Conservation (phyloP, 306 rosid genomes). For the Alnus glutinosa region DNA sequence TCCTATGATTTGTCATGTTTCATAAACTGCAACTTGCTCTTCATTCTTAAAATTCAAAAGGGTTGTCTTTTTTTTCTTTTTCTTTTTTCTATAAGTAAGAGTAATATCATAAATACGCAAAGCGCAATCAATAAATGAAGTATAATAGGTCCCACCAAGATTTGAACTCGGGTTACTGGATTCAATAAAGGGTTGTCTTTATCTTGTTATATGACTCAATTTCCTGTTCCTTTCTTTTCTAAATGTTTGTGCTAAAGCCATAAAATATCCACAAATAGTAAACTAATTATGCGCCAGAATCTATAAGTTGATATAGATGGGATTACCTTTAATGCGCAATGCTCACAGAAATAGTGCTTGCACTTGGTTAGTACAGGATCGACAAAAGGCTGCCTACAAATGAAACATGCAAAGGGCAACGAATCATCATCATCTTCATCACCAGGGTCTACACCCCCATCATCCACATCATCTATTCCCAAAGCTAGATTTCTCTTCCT, state of each 20-base stretch:
- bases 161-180: too few relatives aligned
- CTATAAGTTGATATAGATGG: neutral
- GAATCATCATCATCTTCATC: slow-evolving; percentile 57
- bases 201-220: neutral
- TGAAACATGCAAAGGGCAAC: slow-evolving; percentile 80
- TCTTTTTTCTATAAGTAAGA: too few relatives aligned
- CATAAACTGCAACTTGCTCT: neutral
- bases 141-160: too few relatives aligned
- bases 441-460: slow-evolving; percentile 37
- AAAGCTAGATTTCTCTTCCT: slow-evolving; percentile 77
- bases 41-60: neutral
- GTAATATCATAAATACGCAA: too few relatives aligned
- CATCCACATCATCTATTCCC: slow-evolving; percentile 42
- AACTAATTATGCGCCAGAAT: slow-evolving; percentile 1
- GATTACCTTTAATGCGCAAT: slow-evolving; percentile 76
- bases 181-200: neutral
- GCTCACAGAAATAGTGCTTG: slow-evolving; percentile 86
- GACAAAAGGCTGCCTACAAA: slow-evolving; percentile 76
- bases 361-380: slow-evolving; percentile 84
- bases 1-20: neutral
- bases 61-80: neutral
- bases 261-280: neutral
- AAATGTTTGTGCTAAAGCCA: neutral
- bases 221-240: neutral
- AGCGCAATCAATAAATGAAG: too few relatives aligned